Evolutionary conservation across 495 filamentous ascomycete species (phyloP).

Genomic region (Talaromyces liani): DNA sequence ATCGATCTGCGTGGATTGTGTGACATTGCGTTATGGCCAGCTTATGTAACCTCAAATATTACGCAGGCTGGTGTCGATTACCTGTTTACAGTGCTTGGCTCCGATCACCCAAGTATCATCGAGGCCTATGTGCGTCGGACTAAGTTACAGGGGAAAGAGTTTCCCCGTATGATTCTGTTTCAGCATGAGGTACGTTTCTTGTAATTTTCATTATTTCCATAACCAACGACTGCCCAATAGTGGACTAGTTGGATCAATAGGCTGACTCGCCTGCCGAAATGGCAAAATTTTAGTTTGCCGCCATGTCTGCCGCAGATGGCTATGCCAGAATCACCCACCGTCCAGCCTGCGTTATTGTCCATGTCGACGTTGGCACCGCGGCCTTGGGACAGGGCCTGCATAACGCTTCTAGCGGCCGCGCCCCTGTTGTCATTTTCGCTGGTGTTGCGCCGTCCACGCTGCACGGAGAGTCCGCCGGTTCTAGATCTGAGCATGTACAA

Average conservation of each 20-base stretch:
- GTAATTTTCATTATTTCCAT: neutral
- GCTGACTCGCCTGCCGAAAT: neutral
- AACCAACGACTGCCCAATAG: neutral
- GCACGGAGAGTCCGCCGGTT: conserved; percentile 17
- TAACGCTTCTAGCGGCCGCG: conserved; percentile 22
- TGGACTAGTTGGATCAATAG: neutral
- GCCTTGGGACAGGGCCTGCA: conserved; percentile 21
- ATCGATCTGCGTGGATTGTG: neutral
- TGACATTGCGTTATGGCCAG: neutral
- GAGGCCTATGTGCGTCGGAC: conserved; percentile 18
- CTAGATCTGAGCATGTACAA: conserved; percentile 21
- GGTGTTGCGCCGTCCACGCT: conserved; percentile 17
- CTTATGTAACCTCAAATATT: conserved; percentile 8
- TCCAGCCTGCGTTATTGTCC: conserved; percentile 19
- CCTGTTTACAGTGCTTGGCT: conserved; percentile 17
- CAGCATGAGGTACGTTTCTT: conserved; percentile 18
- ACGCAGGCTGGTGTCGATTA: conserved; percentile 16
- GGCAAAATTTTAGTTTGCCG: conserved; percentile 14
- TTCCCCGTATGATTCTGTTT: conserved; percentile 21
- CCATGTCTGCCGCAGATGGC: conserved; percentile 22
- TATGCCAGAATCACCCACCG: conserved; percentile 18
- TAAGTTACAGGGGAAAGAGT: conserved; percentile 14
- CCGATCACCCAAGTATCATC: conserved; percentile 20
- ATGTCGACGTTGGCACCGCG: conserved; percentile 23
- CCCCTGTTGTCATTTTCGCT: conserved; percentile 21